A percentile compares a stretch with the other conserved stretches of the same genome.
Evolutionary conservation across 1,284 basidiomycete genomes (phyloP).

Genomic region (Bjerkandera adusta): DNA sequence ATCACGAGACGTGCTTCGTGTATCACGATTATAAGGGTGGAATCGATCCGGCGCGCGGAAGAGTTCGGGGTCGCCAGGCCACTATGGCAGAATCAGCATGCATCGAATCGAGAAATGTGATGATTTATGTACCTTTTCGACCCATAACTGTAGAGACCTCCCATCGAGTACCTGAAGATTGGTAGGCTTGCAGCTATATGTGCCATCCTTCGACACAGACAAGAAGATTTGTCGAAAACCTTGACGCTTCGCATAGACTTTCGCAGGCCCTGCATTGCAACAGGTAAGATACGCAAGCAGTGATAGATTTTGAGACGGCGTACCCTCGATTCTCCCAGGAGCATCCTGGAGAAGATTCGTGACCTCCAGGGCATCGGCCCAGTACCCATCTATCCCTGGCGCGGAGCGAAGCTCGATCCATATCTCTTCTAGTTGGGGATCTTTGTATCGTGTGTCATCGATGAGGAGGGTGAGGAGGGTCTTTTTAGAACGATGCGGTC

Average conservation of each 20-base stretch:
- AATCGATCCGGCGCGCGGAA: too few species aligned
- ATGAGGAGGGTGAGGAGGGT: constrained; percentile 69
- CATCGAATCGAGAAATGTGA: background rate
- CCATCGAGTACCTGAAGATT: constrained; percentile 32
- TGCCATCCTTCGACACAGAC: constrained; percentile 47
- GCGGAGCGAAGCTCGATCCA: constrained; percentile 48
- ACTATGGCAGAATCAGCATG: background rate
- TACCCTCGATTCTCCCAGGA: constrained; percentile 70
- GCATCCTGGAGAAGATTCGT: constrained; percentile 55
- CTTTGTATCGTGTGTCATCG: constrained; percentile 52
- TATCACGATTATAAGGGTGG: too few species aligned
- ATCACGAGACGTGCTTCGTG: too few species aligned
- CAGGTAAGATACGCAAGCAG: background rate
- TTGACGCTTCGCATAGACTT: constrained; percentile 63
- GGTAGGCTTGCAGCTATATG: constrained; percentile 29
- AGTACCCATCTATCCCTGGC: constrained; percentile 53
- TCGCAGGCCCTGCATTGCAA: constrained; percentile 55
- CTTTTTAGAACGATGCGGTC: too few species aligned
- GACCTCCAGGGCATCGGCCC: constrained; percentile 67
- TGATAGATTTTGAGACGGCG: constrained; percentile 6
- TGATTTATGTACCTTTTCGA: constrained; percentile 29
- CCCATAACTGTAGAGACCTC: constrained; percentile 31
- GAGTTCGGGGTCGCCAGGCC: too few species aligned
- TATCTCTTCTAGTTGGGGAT: constrained; percentile 64
- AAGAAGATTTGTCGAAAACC: constrained; percentile 70